Evolutionary conservation across 2,329 filamentous ascomycete genomes (phyloP).

Genomic region (Passalora sequoiae): DNA sequence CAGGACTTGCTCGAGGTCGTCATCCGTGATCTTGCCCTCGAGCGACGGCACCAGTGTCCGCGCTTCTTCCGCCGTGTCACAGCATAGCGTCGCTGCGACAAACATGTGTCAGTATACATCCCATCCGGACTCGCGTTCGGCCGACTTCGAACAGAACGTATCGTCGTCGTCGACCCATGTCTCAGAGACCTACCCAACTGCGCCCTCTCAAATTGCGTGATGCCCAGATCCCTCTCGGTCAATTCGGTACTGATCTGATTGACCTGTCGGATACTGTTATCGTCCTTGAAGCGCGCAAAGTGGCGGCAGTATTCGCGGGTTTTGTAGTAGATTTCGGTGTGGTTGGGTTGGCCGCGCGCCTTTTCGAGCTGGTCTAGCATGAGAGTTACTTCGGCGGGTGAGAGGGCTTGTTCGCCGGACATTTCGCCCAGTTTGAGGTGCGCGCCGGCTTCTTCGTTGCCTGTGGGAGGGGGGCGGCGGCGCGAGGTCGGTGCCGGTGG

Average conservation of each 20-base stretch:
- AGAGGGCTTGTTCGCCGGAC: conserved; percentile 83
- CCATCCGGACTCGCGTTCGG: no score
- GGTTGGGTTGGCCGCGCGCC: conserved; percentile 48
- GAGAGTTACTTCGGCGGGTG: conserved; percentile 83
- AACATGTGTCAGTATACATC: conserved; percentile 4
- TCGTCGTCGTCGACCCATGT: no score
- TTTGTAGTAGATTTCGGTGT: conserved; percentile 40
- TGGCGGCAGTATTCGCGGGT: conserved; percentile 84
- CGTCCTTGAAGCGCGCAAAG: conserved; percentile 92
- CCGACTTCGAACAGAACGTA: no score
- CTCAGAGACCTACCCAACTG: conserved; percentile 83
- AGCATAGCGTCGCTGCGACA: conserved; percentile 69
- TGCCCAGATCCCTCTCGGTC: conserved; percentile 33
- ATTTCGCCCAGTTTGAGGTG: conserved; percentile 89
- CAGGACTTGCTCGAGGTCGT: conserved; percentile 79
- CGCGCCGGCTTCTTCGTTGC: conserved; percentile 81
- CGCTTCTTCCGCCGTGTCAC: conserved; percentile 88
- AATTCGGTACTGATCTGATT: conserved; percentile 51
- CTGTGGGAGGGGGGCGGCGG: conserved; percentile 61
- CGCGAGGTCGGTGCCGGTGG: conserved; percentile 40
- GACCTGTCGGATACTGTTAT: conserved; percentile 87
- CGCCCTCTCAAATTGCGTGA: conserved; percentile 80
- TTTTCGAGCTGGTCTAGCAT: conserved; percentile 76
- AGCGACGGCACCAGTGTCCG: conserved; percentile 91
- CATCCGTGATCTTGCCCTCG: conserved; percentile 82